A percentile compares a stretch with the other conserved stretches of the same genome.
These are phyloP conservation scores for Tripterygium wilfordii DNA, from an alignment of 177 flowering plant genomes.

Conservation along the genomic window DNA sequence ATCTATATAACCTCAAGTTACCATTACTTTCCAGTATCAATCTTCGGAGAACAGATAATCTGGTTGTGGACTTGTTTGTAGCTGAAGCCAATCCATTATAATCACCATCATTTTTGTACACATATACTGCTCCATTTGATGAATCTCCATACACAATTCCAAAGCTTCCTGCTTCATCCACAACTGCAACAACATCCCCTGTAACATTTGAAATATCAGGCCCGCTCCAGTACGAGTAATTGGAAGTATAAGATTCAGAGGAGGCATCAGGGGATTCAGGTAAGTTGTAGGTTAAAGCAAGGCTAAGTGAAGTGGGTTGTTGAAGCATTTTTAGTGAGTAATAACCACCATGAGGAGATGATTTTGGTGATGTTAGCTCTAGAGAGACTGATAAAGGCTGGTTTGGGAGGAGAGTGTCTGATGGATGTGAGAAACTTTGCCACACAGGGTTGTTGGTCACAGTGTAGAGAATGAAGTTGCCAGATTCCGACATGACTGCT, in stretches of 20 bases:
- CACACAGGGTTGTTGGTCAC: constrained; percentile 24
- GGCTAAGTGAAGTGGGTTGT: constrained; percentile 67
- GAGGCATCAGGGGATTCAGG: constrained; percentile 26
- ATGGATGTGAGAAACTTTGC: constrained; percentile 82
- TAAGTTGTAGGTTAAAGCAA: constrained; percentile 61
- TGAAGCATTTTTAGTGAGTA: constrained; percentile 81
- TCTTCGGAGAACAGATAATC: constrained; percentile 34
- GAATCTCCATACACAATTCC: constrained; percentile 70
- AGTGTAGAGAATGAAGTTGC: constrained; percentile 62
- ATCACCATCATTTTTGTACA: constrained; percentile 64
- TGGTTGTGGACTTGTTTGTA: constrained; percentile 13
- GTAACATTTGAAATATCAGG: constrained; percentile 89
- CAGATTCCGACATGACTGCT: constrained; percentile 65
- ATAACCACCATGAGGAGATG: constrained; percentile 41
- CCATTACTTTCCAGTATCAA: constrained; percentile 70
- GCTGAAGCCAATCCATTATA: constrained; percentile 27
- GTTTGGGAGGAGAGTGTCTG: constrained; percentile 83
- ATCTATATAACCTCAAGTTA: constrained; percentile 63
- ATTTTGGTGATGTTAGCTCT: constrained; percentile 48
- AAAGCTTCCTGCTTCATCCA: constrained; percentile 71
- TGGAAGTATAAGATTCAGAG: constrained; percentile 27
- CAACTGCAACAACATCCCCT: constrained; percentile 62
- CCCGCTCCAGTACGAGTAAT: constrained; percentile 79
- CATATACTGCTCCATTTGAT: constrained; percentile 62
- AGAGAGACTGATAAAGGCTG: constrained; percentile 54